Evolutionary conservation across 2,329 filamentous ascomycete species (phyloP), one percentile per base, ranked within the genome.

Genomic region (Fusarium sp.): DNA sequence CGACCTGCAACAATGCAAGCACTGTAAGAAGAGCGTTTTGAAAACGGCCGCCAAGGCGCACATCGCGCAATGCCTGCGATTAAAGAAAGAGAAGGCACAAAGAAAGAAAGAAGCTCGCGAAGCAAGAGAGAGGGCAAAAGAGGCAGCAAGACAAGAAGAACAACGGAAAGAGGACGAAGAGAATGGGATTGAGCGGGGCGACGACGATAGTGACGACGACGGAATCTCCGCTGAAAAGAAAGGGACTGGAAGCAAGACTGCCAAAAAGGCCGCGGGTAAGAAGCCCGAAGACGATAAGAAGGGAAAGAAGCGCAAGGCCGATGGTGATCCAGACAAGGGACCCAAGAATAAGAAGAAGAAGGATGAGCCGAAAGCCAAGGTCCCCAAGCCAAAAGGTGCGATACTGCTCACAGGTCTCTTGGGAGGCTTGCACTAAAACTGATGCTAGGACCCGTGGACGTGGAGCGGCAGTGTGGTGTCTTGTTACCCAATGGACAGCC

Each of bases 341-440:
- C 92, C 93, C 1, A 96, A 95, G 82, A 89, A 91, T 73, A 97
- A 97, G 86, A 97, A 97, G 86, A 97, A 97, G 86, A 97, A 97
- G 84, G 94, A 97, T 70, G 94, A 97, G 78, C 91, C 92, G 2
- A 97, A 97, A 80, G 87, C 91, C 25, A 97, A 97, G 82, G 86
- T 89, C 2, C 88, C 93, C 0, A 97, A 97, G 78, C 92, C 93
- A 0, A 97, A 97, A 85, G 94, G 89, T 90, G 83, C 63, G 68
- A 23, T 25, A 31, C 19, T 23, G 14, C 19, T 21, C 27, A 14
- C 31, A 18, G 16, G 8, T 38, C 27, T 37, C 10, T 29, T 41
- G 14, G 37, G 54, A 41, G 57, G 63, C 54, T 55, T 67, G 31
- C 68, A 54, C 64, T 76, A 58, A 78, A 51, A 29, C 29, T 29